Conservation (phyloP, 176 grass and related monocot genomes). For the Oryza australiensis region DNA sequence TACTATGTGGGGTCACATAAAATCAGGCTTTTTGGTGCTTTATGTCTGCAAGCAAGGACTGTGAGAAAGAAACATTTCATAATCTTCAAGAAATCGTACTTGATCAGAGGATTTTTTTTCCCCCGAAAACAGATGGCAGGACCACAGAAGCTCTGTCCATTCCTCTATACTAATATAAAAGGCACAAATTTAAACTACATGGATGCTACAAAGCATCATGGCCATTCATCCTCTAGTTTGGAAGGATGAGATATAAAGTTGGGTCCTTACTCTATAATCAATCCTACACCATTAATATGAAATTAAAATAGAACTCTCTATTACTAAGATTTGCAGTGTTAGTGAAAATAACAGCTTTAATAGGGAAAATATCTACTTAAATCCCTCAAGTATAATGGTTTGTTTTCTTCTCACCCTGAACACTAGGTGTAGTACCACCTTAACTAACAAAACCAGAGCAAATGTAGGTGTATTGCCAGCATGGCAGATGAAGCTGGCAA, state of each 20-base stretch:
- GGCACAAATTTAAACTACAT: background rate
- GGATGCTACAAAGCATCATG: background rate
- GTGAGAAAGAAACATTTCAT: background rate
- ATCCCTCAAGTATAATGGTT: background rate
- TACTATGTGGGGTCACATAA: background rate
- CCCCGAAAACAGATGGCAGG: too few species aligned
- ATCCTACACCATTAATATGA: too few species aligned
- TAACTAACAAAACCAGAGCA: background rate
- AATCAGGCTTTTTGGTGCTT: background rate
- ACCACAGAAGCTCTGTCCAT: too few species aligned
- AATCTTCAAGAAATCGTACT: background rate
- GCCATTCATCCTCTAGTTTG: background rate
- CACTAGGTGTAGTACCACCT: background rate
- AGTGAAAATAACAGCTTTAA: background rate
- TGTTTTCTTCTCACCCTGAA: background rate
- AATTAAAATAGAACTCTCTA: background rate
- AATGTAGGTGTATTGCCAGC: background rate
- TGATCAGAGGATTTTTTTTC: background rate
- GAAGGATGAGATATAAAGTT: background rate
- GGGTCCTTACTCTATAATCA: background rate
- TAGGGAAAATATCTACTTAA: background rate
- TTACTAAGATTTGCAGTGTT: background rate
- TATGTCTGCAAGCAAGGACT: background rate
- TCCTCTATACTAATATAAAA: too few species aligned
- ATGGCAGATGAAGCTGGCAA: background rate